A percentile compares a stretch with the other conserved stretches of the same genome.
Evolutionary conservation across 1,284 basidiomycete genomes (phyloP).

Genomic region (Naganishia albida): DNA sequence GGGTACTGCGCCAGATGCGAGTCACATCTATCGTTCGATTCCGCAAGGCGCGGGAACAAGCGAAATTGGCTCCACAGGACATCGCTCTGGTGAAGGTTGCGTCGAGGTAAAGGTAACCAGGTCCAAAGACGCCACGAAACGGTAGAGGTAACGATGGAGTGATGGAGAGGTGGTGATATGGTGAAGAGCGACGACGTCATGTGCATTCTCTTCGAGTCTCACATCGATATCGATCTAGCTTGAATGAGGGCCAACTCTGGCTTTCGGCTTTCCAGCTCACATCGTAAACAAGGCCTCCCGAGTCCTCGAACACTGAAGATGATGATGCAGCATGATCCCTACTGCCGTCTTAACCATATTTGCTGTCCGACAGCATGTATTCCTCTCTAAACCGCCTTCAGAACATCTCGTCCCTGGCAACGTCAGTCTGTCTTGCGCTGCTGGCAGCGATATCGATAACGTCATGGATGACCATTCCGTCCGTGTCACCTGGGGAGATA

Average conservation of each 20-base stretch:
- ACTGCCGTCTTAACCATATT: background rate
- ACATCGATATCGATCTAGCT: background rate
- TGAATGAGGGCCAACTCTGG: background rate
- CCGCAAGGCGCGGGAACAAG: background rate
- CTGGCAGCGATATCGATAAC: slow-evolving; percentile 50
- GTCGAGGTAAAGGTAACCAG: too few species aligned
- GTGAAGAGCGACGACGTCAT: background rate
- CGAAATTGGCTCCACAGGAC: background rate
- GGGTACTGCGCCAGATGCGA: background rate
- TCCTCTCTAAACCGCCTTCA: slow-evolving; percentile 52
- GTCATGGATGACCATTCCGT: slow-evolving; percentile 45
- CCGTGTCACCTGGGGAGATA: slow-evolving; percentile 42
- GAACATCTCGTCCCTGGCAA: slow-evolving; percentile 51
- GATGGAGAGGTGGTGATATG: background rate
- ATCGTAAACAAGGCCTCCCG: slow-evolving; percentile 10
- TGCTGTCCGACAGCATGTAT: slow-evolving; percentile 45
- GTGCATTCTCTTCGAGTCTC: background rate
- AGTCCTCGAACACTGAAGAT: background rate
- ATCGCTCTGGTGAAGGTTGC: background rate
- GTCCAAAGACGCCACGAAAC: too few species aligned
- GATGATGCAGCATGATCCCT: background rate
- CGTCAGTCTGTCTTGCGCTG: slow-evolving; percentile 52
- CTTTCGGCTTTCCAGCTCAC: background rate
- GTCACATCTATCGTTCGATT: background rate
- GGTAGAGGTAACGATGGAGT: background rate